phyloP scores from a whole-genome alignment of 2,329 filamentous ascomycete species.

The Polytolypa hystricis region DNA sequence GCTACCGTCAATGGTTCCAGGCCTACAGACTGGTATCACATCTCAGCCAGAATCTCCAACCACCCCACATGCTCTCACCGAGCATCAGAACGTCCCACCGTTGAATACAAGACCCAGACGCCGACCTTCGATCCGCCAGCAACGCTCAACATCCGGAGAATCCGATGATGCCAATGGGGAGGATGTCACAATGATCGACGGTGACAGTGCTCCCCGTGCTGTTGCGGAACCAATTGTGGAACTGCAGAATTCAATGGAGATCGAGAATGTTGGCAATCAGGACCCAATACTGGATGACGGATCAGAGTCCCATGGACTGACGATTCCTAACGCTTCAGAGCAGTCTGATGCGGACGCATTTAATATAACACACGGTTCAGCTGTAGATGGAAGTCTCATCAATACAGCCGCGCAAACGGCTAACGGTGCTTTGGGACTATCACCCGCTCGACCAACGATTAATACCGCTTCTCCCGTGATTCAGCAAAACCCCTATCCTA shows the following conservation, averaged over 20 bases:
- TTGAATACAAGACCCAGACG: conserved; percentile 50
- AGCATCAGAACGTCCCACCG: conserved; percentile 43
- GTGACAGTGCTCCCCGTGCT: conserved; percentile 38
- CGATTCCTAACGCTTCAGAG: conserved; percentile 69
- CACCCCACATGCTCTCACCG: conserved; percentile 62
- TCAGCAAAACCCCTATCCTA: conserved; percentile 60
- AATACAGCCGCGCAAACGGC: conserved; percentile 58
- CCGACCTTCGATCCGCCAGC: conserved; percentile 78
- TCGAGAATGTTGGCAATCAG: conserved; percentile 76
- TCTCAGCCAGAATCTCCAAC: conserved; percentile 92
- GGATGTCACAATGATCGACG: conserved; percentile 62
- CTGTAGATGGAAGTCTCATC: conserved; percentile 73
- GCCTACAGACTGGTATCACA: conserved; percentile 55
- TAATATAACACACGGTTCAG: conserved; percentile 79
- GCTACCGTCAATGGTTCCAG: conserved; percentile 68
- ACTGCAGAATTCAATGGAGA: conserved; percentile 70
- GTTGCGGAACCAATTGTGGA: conserved; percentile 61
- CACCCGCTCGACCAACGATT: conserved; percentile 50
- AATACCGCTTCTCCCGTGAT: conserved; percentile 63
- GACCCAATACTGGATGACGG: conserved; percentile 64
- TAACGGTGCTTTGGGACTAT: conserved; percentile 59
- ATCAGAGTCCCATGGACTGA: conserved; percentile 60
- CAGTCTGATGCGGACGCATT: conserved; percentile 83
- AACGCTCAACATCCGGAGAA: conserved; percentile 75
- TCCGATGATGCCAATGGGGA: conserved; percentile 79